Evolutionary conservation across 2,329 filamentous ascomycete species (phyloP).

Genomic region (Epichloe brachyelytri): DNA sequence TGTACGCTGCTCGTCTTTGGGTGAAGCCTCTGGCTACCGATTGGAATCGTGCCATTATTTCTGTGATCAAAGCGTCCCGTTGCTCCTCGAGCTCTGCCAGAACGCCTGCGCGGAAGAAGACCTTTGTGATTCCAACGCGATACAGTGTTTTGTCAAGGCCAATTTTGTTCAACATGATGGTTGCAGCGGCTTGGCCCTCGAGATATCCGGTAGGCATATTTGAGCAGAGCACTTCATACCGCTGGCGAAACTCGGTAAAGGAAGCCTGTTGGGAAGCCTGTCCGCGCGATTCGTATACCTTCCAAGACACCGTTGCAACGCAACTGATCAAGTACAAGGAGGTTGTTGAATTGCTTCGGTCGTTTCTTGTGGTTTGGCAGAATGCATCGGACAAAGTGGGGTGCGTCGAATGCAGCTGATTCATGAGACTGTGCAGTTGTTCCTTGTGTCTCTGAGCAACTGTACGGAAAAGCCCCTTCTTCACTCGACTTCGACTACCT

Average conservation of each 20-base stretch:
- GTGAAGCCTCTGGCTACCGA: slow-evolving; percentile 83
- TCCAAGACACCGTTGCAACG: slow-evolving; percentile 98
- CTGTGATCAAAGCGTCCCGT: slow-evolving; percentile 79
- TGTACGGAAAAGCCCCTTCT: slow-evolving; percentile 93
- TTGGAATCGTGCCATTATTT: slow-evolving; percentile 90
- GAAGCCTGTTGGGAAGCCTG: slow-evolving; percentile 86
- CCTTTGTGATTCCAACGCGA: slow-evolving; percentile 88
- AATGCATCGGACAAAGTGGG: slow-evolving; percentile 96
- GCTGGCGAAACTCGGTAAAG: slow-evolving; percentile 84
- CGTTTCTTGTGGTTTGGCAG: slow-evolving; percentile 96
- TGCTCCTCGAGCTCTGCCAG: slow-evolving; percentile 94
- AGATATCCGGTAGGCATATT: slow-evolving; percentile 83
- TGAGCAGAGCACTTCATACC: slow-evolving; percentile 86
- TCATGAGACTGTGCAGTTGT: slow-evolving; percentile 92
- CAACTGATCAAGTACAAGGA: slow-evolving; percentile 93
- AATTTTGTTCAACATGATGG: slow-evolving; percentile 80
- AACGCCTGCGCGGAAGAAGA: slow-evolving; percentile 94
- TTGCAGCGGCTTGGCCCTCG: slow-evolving; percentile 76
- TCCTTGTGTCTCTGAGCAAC: slow-evolving; percentile 97
- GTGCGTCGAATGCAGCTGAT: slow-evolving; percentile 86
- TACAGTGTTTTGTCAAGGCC: slow-evolving; percentile 76
- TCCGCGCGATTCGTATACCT: slow-evolving; percentile 91
- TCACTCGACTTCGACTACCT: slow-evolving; percentile 65
- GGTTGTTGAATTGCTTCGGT: slow-evolving; percentile 81
- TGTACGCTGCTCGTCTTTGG: slow-evolving; percentile 78